Evolutionary conservation across 495 filamentous ascomycete species (phyloP).

Genomic region (Talaromyces stipitatus): DNA sequence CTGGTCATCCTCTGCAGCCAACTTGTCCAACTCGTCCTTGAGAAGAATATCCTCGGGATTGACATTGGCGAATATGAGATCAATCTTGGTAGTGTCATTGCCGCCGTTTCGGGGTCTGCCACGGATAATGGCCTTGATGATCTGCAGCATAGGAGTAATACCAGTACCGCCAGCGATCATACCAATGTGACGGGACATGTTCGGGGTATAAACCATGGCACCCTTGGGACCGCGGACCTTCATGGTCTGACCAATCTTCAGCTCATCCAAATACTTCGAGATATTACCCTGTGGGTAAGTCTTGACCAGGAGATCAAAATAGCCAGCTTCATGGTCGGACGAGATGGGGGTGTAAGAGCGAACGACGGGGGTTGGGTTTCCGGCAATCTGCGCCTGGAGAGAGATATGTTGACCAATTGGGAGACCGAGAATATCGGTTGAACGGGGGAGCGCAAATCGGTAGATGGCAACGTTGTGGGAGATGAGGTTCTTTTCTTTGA

Average conservation of each 20-base stretch:
- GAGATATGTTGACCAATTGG: constrained; percentile 99
- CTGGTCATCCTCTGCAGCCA: constrained; percentile 64
- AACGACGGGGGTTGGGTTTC: constrained; percentile 76
- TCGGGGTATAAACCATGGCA: constrained; percentile 91
- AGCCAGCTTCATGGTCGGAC: constrained; percentile 83
- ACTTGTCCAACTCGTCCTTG: constrained; percentile 77
- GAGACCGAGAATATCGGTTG: constrained; percentile 79
- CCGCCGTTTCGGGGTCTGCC: constrained; percentile 59
- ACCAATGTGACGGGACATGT: constrained; percentile 88
- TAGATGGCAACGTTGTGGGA: constrained; percentile 99
- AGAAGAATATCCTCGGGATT: constrained; percentile 87
- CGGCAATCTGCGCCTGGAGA: constrained; percentile 72
- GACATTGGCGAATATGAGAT: constrained; percentile 95
- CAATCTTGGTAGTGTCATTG: constrained; percentile 79
- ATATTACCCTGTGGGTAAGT: constrained; percentile 96
- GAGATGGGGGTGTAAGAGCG: constrained; percentile 97
- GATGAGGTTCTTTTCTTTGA: constrained; percentile 84
- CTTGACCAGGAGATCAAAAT: constrained; percentile 96
- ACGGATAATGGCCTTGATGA: constrained; percentile 82
- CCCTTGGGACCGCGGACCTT: constrained; percentile 89
- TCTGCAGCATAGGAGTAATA: constrained; percentile 97
- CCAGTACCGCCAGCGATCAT: constrained; percentile 98
- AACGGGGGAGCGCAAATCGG: constrained; percentile 74
- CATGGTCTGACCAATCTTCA: constrained; percentile 79
- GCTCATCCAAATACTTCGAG: constrained; percentile 75